A percentile compares a stretch with the other conserved stretches of the same genome.
Evolutionary conservation across 163 green algal genomes (phyloP).

Genomic region (Coccomyxa subellipsoidea): DNA sequence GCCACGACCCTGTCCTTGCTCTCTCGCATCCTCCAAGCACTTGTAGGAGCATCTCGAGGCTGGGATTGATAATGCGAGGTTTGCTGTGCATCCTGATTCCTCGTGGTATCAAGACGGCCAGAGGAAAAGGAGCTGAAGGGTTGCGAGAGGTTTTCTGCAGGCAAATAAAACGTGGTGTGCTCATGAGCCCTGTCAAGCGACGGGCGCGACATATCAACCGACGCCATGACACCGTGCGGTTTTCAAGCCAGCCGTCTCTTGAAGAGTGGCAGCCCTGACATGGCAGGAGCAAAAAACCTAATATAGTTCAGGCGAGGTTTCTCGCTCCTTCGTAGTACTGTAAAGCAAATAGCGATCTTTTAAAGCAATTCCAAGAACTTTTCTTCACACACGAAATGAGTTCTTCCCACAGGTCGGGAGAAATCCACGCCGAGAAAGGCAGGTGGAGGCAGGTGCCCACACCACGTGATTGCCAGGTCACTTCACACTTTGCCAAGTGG

Average conservation of each 20-base stretch:
- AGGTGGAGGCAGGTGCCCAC: too few relatives aligned
- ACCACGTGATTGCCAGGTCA: too few relatives aligned
- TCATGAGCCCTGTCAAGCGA: too few relatives aligned
- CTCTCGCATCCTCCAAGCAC: neutral
- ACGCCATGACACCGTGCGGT: neutral
- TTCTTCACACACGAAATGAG: too few relatives aligned
- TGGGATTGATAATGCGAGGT: neutral
- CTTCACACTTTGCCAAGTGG: too few relatives aligned
- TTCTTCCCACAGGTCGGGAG: too few relatives aligned
- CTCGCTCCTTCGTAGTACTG: too few relatives aligned
- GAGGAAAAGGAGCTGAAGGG: neutral
- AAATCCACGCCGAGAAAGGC: too few relatives aligned
- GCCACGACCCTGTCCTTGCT: neutral
- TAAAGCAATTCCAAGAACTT: too few relatives aligned
- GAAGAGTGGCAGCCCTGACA: neutral
- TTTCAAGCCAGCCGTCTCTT: neutral
- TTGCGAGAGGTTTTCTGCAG: neutral
- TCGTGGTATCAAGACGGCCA: neutral
- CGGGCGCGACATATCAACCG: neutral
- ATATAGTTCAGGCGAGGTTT: neutral
- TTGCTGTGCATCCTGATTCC: neutral
- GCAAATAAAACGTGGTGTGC: neutral
- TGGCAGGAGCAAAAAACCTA: neutral
- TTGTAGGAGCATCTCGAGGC: neutral
- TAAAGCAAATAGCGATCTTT: too few relatives aligned